Evolutionary conservation across 495 filamentous ascomycete species (phyloP), one percentile per base, ranked within the genome.

Genomic region (Penicillium flavigenum): DNA sequence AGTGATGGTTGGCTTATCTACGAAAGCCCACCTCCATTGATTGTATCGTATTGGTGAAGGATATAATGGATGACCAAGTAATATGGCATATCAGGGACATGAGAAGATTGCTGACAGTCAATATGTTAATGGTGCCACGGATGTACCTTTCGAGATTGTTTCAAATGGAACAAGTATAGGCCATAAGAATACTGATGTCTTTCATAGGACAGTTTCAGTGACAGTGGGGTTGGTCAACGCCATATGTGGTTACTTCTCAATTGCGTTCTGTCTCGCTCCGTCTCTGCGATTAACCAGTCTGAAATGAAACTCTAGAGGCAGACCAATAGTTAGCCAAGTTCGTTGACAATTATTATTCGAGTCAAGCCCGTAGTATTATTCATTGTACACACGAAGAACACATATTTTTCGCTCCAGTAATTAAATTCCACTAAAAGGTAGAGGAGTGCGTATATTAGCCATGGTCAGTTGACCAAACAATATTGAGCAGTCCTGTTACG

Each of bases 101-200:
- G 57, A 44, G n/a, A 54, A 59, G 26, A 34, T 59, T n/a, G 44
- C 44, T 34, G 14, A 38, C 1, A n/a, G 14, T 7, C 5, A n/a
- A 38, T 45, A 54, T 43, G 57, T 36, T 3, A 50, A 54, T 19
- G 43, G 50, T 20, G 53, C 43, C 1, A 10, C 52, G 32, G 12
- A 20, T 16, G 50, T 54, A 16, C 43, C 57, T 6, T 54, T 59
- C 17, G 19, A 51, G 22, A 32, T 47, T 31, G 24, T 59, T 27
- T 59, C 50, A 8, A 59, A 59, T 48, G 57, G 57, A 27, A 59
- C 51, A 12, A 59, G 57, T 27, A 54, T 54, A 17, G 57, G 57
- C 16, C 51, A 59, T n/a, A 59, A 54, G 20, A 59, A 59, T 44
- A 54, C 49, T 44, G 57, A 59, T 49, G 50, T 45, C 1, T 59